phyloP scores from a whole-genome alignment of 2,329 filamentous ascomycete species.

The Knoxdaviesia capensis region DNA sequence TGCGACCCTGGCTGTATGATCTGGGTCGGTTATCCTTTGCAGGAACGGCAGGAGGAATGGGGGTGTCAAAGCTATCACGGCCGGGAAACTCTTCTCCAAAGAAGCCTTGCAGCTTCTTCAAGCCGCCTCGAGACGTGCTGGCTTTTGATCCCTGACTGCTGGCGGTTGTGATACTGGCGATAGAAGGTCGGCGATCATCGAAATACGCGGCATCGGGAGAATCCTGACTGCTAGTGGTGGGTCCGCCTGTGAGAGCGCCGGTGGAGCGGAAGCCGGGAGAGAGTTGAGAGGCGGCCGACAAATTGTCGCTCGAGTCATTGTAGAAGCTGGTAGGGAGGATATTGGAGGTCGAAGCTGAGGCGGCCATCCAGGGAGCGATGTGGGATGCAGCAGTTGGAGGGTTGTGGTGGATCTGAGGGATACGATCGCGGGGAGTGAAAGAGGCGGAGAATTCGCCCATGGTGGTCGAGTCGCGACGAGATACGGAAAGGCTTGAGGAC shows the following conservation, averaged over 20 bases:
- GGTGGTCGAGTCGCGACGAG: no score
- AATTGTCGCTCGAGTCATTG: constrained; percentile 55
- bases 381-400: constrained; percentile 36
- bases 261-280: constrained; percentile 44
- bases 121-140: constrained; percentile 47
- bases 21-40: constrained; percentile 41
- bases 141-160: constrained; percentile 70
- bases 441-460: no score
- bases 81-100: constrained; percentile 78
- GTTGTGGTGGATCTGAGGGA: constrained; percentile 39
- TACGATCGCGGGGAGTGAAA: constrained; percentile 11
- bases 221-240: constrained; percentile 27
- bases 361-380: constrained; percentile 36
- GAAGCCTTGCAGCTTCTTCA: constrained; percentile 75
- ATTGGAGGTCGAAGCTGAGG: constrained; percentile 14
- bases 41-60: constrained; percentile 27
- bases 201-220: constrained; percentile 40
- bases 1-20: constrained; percentile 35
- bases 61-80: constrained; percentile 54
- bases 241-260: constrained; percentile 6
- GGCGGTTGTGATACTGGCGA: constrained; percentile 67
- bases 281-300: constrained; percentile 40
- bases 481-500: neutral
- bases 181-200: constrained; percentile 54
- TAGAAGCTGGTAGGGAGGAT: constrained; percentile 40